Evolutionary conservation across 176 grass and related monocot species (phyloP), one percentile per base, ranked within the genome.

Genomic region (Metroxylon sagu): DNA sequence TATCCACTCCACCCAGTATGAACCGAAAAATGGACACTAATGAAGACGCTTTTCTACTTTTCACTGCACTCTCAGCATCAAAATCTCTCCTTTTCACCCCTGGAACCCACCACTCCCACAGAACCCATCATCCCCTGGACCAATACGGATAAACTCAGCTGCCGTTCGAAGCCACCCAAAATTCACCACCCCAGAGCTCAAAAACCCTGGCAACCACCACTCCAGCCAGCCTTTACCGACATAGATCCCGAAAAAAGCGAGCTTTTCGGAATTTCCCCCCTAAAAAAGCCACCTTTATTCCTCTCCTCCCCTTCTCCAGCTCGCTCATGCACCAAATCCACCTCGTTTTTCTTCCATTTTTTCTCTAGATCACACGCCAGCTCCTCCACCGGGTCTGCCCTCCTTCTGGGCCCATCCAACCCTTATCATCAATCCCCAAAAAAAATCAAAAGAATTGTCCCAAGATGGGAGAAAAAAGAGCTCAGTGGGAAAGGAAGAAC

Each of bases 371-470:
- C 61, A 55, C 30, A n/a, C 66, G 29, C 74, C 66, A 50, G 70
- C 65, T 77, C 43, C 62, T 77, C 12, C 18, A 49, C 54, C 62
- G 29, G 74, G 62, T 77, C 65, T 69, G 52, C 55, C 53, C 64
- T 55, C 25, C 25, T 57, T 31, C 68, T 76, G 64, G 64, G 10
- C 48, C 54, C 63, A 68, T 61, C 65, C 56, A 39, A 69, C 58
- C 14, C 64, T 76, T 56, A 28, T 26, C 54, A 60, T 39, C 17
- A 6, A 60, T 60, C 25, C 17, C 7, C 16, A 60, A 60, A 31
- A 60, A 35, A 39, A 8, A 3, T 5, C 61, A 54, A 71, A 59
- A 65, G 78, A 75, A 82, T 71, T 56, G 66, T 66, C 17, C 29
- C 12, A 10, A 35, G 7, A 25, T 16, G 35, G 29, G 26, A 17